Conservation (phyloP, 23 red algal species). For the Gracilariopsis chorda region DNA sequence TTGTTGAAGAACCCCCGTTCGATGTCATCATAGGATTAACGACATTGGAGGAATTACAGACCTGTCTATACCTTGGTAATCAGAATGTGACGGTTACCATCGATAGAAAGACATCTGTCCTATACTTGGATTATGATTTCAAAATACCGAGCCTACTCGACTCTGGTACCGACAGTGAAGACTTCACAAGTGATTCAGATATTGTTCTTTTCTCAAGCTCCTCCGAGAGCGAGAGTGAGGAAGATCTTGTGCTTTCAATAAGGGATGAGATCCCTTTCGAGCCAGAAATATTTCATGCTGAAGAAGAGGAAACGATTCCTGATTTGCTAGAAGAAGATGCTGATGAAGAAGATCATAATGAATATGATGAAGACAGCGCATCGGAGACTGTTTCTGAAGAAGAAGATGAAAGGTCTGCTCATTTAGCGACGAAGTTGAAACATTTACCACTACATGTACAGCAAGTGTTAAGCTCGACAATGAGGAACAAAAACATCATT, state of each 20-base stretch:
- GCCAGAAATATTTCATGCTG: too few relatives aligned
- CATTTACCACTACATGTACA: not conserved
- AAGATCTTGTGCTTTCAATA: conserved; percentile 1
- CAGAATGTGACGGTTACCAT: not conserved
- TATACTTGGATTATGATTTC: not conserved
- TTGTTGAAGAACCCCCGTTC: conserved; percentile 6
- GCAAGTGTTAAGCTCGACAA: not conserved
- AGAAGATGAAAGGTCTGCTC: not conserved
- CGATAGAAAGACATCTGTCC: not conserved
- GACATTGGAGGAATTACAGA: not conserved
- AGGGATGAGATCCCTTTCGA: too few relatives aligned
- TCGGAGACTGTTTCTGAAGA: not conserved
- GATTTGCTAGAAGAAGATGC: not conserved
- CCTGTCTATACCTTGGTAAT: not conserved
- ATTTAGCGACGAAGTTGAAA: not conserved
- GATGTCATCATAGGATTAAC: not conserved
- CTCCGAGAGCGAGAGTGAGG: not conserved
- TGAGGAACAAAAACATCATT: not conserved
- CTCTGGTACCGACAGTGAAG: conserved; percentile 4
- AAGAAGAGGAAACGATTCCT: too few relatives aligned
- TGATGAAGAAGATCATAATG: not conserved
- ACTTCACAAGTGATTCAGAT: not conserved
- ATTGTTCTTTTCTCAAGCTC: not conserved
- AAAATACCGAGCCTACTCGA: not conserved
- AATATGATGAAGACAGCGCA: not conserved